A percentile compares a stretch with the other conserved stretches of the same genome.
phyloP scores from a whole-genome alignment of 2,329 filamentous ascomycete species.

The Neophaeococcomyces aloes region DNA sequence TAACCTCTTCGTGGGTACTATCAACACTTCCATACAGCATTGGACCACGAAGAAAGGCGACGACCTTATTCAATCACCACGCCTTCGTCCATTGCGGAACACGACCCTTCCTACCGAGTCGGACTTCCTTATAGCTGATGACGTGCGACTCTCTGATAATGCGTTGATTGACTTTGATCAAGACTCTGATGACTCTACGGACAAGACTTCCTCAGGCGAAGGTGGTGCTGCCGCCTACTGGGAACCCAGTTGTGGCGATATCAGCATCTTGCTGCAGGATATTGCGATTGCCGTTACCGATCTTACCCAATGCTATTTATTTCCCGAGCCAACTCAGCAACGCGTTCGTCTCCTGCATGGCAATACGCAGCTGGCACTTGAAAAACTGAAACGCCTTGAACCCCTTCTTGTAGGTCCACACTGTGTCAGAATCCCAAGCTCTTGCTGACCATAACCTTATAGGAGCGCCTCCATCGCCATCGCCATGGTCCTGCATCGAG shows the following conservation, averaged over 20 bases:
- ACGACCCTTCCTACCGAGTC: not conserved
- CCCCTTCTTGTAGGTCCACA: constrained; percentile 14
- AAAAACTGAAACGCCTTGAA: constrained; percentile 18
- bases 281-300: constrained; percentile 15
- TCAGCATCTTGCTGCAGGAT: constrained; percentile 15
- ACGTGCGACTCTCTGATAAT: not conserved
- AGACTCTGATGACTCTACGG: constrained; percentile 13
- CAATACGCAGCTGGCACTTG: constrained; percentile 12
- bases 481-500: not conserved
- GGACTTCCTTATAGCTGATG: not conserved
- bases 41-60: not conserved
- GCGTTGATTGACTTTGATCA: constrained; percentile 13
- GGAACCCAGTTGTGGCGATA: constrained; percentile 15
- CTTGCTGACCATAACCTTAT: too few species aligned
- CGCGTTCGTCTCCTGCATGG: constrained; percentile 16
- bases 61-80: constrained; percentile 8
- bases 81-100: not conserved
- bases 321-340: constrained; percentile 14
- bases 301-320: constrained; percentile 15
- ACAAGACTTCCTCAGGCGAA: constrained; percentile 11
- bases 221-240: constrained; percentile 14
- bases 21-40: constrained; percentile 12
- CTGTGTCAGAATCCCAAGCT: too few species aligned
- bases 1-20: constrained; percentile 9
- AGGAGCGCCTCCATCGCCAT: constrained; percentile 1